Percentiles rank a stretch among this genome's conserved stretches.
Evolutionary conservation across 345 rosid species (phyloP).

Genomic region (Gossypium stocksii): DNA sequence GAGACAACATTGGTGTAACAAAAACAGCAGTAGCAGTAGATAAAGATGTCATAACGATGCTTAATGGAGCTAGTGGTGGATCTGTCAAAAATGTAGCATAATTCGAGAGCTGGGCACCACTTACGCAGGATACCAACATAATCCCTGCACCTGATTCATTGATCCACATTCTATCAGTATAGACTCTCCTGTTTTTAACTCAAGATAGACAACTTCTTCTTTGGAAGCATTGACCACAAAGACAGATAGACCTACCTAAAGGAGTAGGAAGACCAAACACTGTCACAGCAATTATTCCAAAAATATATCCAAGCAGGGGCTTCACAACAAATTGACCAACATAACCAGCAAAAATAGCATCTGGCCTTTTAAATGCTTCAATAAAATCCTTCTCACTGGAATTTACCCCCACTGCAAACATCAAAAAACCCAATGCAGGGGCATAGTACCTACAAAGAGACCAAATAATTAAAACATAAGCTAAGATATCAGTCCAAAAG

Average conservation of each 20-base stretch:
- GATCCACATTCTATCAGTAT: slow-evolving; percentile 15
- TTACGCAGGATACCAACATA: slow-evolving; percentile 93
- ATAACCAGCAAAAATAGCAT: slow-evolving; percentile 69
- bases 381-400: slow-evolving; percentile 85
- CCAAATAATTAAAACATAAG: slow-evolving; percentile 12
- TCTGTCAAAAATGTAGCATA: slow-evolving; percentile 88
- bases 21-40: slow-evolving; percentile 85
- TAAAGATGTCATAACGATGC: slow-evolving; percentile 93
- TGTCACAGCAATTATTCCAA: slow-evolving; percentile 64
- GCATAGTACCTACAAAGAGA: slow-evolving; percentile 72
- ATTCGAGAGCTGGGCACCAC: slow-evolving; percentile 94
- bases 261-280: slow-evolving; percentile 75
- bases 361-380: slow-evolving; percentile 79
- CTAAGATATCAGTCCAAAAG: slow-evolving; percentile 1
- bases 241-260: slow-evolving; percentile 41
- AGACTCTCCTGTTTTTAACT: neutral
- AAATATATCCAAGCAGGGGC: slow-evolving; percentile 80
- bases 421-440: slow-evolving; percentile 91
- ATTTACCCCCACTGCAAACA: slow-evolving; percentile 97
- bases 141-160: slow-evolving; percentile 71
- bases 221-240: neutral
- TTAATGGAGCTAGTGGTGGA: slow-evolving; percentile 76
- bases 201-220: neutral
- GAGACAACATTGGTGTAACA: slow-evolving; percentile 73
- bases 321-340: slow-evolving; percentile 76